phyloP scores from a whole-genome alignment of 768 basidiomycete genomes.

The Pulveroboletus ravenelii region DNA sequence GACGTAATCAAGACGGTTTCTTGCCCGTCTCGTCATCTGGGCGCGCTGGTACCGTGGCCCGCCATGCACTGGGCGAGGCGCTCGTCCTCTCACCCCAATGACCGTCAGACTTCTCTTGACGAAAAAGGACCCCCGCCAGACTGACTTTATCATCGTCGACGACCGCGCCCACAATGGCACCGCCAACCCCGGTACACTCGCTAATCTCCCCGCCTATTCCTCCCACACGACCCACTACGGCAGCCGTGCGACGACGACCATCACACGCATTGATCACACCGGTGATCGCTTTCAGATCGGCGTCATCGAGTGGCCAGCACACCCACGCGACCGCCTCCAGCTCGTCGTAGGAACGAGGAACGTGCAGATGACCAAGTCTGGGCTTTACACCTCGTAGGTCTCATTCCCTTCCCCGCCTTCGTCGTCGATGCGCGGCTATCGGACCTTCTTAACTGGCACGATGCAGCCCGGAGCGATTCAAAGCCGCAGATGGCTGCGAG shows the following conservation, averaged over 20 bases:
- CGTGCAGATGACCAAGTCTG: conserved; percentile 22
- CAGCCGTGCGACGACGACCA: conserved; percentile 17
- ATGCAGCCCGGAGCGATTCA: conserved; percentile 26
- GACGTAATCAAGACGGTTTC: too few species aligned
- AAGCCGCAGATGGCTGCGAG: conserved; percentile 12
- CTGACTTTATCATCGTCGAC: conserved; percentile 18
- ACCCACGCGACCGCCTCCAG: background rate
- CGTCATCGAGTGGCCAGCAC: conserved; percentile 28
- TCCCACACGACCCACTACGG: conserved; percentile 17
- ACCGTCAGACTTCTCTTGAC: conserved; percentile 19
- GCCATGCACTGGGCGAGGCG: background rate
- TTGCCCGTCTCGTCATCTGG: too few species aligned
- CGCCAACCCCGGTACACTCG: accelerated
- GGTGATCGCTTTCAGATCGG: conserved; percentile 27
- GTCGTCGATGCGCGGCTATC: background rate
- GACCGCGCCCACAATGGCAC: background rate
- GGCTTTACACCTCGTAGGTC: conserved; percentile 22
- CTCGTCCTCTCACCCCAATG: conserved; percentile 6
- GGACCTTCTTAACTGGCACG: background rate
- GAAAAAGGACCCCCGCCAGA: conserved; percentile 22
- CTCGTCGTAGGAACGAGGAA: conserved; percentile 26
- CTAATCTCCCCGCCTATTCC: conserved; percentile 6
- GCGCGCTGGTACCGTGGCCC: too few species aligned
- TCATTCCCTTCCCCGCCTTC: background rate
- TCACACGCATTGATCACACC: conserved; percentile 16